Conservation (phyloP, 129 eudicot species). For the Flaveria robusta region DNA sequence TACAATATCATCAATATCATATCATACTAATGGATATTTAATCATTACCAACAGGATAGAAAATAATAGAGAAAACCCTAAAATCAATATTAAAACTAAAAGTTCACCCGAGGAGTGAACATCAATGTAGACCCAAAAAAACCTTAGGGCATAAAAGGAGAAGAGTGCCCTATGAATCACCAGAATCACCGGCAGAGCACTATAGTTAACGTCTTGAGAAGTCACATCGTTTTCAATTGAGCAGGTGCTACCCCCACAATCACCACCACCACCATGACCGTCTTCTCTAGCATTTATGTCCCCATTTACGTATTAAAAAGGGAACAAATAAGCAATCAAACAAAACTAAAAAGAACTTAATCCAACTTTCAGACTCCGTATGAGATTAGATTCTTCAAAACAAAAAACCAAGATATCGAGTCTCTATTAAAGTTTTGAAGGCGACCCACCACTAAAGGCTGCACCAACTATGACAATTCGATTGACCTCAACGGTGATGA, state of each 20-base stretch:
- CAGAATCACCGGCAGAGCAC: conserved; percentile 34
- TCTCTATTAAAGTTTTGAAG: neutral
- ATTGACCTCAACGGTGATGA: no score
- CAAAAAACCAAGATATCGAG: neutral
- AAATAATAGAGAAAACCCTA: neutral
- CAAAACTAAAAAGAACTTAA: neutral
- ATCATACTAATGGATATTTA: conserved; percentile 1
- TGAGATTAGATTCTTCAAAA: neutral
- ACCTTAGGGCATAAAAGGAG: conserved; percentile 92
- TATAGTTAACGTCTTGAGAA: conserved; percentile 41
- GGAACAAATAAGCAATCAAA: no score
- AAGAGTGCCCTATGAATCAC: conserved; percentile 67
- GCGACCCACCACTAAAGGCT: conserved; percentile 30
- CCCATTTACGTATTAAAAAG: no score
- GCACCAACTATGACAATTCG: no score
- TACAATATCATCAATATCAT: neutral
- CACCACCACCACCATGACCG: conserved; percentile 47
- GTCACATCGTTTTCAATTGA: conserved; percentile 48
- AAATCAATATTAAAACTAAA: conserved; percentile 6
- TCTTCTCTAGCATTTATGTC: conserved; percentile 91
- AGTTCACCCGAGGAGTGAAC: conserved; percentile 91
- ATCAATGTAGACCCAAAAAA: conserved; percentile 82
- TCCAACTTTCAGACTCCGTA: conserved; percentile 20
- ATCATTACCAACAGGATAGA: neutral
- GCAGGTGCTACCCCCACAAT: conserved; percentile 41